Conservation (phyloP, 371 early-diverging fungal genomes). For the Rhizopus microsporus region DNA sequence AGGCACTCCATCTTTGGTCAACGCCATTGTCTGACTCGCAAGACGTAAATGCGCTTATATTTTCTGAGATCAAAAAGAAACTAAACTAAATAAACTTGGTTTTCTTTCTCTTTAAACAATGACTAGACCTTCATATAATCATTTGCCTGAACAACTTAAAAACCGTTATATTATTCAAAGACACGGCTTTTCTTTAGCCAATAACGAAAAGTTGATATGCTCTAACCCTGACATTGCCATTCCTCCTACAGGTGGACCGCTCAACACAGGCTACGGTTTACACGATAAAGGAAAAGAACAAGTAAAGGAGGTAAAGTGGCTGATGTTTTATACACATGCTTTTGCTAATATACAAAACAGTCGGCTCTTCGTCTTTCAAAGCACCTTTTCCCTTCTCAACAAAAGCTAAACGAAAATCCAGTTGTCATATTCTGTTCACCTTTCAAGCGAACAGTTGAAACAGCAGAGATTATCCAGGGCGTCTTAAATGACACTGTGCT, state of each 20-base stretch:
- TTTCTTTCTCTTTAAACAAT: too few relatives aligned
- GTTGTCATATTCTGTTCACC: constrained; percentile 49
- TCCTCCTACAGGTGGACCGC: constrained; percentile 45
- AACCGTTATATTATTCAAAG: constrained; percentile 51
- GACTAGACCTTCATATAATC: constrained; percentile 23
- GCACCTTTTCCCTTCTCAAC: constrained; percentile 28
- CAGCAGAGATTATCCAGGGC: constrained; percentile 41
- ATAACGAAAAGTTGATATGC: constrained; percentile 43
- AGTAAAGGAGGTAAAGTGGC: constrained; percentile 34
- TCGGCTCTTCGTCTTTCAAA: constrained; percentile 35
- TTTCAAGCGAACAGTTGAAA: constrained; percentile 46
- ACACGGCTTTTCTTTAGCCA: constrained; percentile 53
- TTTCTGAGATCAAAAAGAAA: too few relatives aligned
- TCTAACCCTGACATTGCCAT: constrained; percentile 55
- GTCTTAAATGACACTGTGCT: constrained; percentile 34
- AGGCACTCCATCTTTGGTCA: too few relatives aligned
- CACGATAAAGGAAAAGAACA: constrained; percentile 46
- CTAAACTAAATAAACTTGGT: too few relatives aligned
- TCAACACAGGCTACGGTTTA: constrained; percentile 45
- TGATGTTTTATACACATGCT: not conserved
- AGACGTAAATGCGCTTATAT: too few relatives aligned
- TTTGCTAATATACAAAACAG: constrained; percentile 6
- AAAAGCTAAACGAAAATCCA: constrained; percentile 14
- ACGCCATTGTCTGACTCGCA: too few relatives aligned
- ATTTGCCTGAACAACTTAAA: constrained; percentile 37